Percentiles rank a stretch among this genome's conserved stretches.
phyloP scores from a whole-genome alignment of 805 yeast species.

The Yamadazyma scolyti region DNA sequence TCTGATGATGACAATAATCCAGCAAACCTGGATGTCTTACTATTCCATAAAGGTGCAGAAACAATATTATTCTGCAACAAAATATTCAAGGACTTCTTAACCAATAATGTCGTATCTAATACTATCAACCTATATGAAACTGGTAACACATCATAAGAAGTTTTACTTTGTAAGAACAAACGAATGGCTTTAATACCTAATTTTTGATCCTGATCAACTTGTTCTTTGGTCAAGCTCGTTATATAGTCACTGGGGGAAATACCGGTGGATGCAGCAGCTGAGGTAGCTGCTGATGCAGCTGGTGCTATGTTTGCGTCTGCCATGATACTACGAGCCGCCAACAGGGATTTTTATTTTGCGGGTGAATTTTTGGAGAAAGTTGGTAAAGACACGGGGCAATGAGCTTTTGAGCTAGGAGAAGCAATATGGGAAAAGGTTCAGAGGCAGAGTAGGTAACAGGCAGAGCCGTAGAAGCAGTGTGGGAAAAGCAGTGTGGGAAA shows the following conservation, averaged over 20 bases:
- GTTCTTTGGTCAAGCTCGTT: conserved; percentile 35
- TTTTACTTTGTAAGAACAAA: conserved; percentile 78
- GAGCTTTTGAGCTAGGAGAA: no score
- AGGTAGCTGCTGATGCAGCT: no score
- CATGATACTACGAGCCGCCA: conserved; percentile 1
- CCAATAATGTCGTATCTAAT: conserved; percentile 84
- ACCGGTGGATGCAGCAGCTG: conserved; percentile 9
- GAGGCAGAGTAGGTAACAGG: no score
- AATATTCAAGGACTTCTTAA: conserved; percentile 86
- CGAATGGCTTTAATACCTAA: conserved; percentile 82
- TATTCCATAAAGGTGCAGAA: conserved; percentile 96
- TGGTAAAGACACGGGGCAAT: no score
- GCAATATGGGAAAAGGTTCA: no score
- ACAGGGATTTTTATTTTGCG: no score
- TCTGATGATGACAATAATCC: conserved; percentile 91
- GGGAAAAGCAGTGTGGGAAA: no score
- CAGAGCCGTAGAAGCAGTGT: no score
- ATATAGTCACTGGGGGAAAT: conserved; percentile 43
- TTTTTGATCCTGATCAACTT: conserved; percentile 57
- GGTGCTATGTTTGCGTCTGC: conserved; percentile 1
- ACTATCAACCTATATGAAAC: conserved; percentile 91
- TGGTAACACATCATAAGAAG: conserved; percentile 95
- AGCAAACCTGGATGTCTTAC: conserved; percentile 81
- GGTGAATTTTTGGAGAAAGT: no score
- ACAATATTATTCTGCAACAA: conserved; percentile 90